These are phyloP conservation scores for Quercus ilex DNA, from an alignment of 306 rosid genomes.

Conservation along the genomic window DNA sequence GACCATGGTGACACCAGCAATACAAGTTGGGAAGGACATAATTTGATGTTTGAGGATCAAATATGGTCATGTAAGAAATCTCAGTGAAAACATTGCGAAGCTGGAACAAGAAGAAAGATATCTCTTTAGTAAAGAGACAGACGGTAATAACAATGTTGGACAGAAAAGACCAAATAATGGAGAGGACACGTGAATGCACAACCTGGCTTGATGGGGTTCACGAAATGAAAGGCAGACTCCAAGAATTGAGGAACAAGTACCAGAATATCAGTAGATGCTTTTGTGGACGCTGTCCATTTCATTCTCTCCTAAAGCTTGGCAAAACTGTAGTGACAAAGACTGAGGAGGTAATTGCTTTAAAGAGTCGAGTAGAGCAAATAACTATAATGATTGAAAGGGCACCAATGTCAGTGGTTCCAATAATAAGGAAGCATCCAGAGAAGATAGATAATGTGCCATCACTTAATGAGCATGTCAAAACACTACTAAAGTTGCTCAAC, in stretches of 20 bases:
- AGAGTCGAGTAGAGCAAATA: not conserved
- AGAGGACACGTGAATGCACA: not conserved
- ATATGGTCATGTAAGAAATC: not conserved
- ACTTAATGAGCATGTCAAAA: not conserved
- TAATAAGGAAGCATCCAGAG: not conserved
- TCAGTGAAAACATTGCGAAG: not conserved
- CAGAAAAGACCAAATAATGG: not conserved
- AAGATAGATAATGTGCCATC: not conserved
- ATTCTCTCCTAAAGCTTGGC: not conserved
- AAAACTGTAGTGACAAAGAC: not conserved
- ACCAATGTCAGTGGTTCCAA: not conserved
- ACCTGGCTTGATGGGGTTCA: not conserved
- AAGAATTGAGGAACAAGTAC: not conserved
- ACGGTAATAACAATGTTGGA: not conserved
- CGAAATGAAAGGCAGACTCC: not conserved
- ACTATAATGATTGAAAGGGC: not conserved
- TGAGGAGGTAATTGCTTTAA: not conserved
- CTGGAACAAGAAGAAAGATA: not conserved
- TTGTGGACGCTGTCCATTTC: not conserved
- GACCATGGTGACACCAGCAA: not conserved
- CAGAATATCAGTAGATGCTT: not conserved
- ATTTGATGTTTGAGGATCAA: not conserved
- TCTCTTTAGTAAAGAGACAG: not conserved
- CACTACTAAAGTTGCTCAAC: not conserved
- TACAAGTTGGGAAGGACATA: not conserved